Percentiles rank a stretch among this genome's conserved stretches.
These are phyloP conservation scores for Mycena haematopus DNA, from an alignment of 768 basidiomycete genomes.

Conservation along the genomic window DNA sequence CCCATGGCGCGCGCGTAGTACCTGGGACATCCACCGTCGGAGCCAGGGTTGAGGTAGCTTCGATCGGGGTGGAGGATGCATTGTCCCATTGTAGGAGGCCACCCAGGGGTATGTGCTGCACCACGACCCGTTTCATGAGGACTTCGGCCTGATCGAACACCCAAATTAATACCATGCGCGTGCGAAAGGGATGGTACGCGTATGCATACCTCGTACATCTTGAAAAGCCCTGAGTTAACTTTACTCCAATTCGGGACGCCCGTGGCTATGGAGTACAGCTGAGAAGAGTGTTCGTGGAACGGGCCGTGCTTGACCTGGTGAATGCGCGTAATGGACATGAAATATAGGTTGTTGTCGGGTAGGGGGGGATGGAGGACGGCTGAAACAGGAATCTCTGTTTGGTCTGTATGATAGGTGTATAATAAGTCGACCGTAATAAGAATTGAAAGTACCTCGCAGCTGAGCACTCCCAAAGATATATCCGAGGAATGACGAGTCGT, in stretches of 20 bases:
- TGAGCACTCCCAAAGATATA: conserved; percentile 94
- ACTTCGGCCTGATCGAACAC: conserved; percentile 73
- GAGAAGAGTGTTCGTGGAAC: conserved; percentile 92
- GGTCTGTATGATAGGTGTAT: conserved; percentile 53
- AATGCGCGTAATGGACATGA: conserved; percentile 79
- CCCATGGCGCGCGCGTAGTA: conserved; percentile 26
- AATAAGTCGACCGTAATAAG: conserved; percentile 6
- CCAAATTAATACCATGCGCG: conserved; percentile 2
- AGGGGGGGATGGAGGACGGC: conserved; percentile 65
- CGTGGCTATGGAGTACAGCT: conserved; percentile 83
- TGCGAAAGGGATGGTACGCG: conserved; percentile 37
- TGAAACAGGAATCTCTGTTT: conserved; percentile 66
- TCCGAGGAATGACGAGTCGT: conserved; percentile 88
- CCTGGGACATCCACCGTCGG: conserved; percentile 3
- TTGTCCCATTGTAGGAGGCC: conserved; percentile 75
- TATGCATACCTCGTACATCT: conserved; percentile 83
- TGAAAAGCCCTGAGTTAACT: conserved; percentile 87
- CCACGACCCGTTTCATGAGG: conserved; percentile 92
- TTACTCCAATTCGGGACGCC: conserved; percentile 93
- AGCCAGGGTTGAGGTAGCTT: neutral
- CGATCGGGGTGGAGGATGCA: neutral
- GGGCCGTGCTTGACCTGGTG: conserved; percentile 84
- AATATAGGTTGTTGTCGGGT: conserved; percentile 78
- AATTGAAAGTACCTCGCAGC: conserved; percentile 62
- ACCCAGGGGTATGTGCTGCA: conserved; percentile 91